Evolutionary conservation across 2,329 filamentous ascomycete genomes (phyloP).

Genomic region (Penicillium janthinellum): DNA sequence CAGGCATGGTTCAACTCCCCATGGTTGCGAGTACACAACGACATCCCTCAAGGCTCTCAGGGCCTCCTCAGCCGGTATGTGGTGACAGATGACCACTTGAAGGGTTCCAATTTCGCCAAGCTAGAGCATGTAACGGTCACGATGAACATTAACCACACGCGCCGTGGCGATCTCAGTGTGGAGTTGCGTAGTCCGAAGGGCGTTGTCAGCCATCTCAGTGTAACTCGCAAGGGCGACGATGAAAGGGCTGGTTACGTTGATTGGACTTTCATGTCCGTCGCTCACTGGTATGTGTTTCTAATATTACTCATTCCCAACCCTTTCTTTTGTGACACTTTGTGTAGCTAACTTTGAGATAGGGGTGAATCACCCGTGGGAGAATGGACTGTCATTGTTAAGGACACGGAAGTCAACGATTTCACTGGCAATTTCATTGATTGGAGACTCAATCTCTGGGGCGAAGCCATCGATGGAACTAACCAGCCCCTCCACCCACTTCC

Average conservation of each 20-base stretch:
- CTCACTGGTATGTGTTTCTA: constrained; percentile 72
- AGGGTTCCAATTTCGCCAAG: constrained; percentile 77
- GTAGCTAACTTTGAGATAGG: constrained; percentile 55
- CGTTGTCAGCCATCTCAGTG: constrained; percentile 80
- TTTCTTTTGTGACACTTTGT: not conserved
- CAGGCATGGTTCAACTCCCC: constrained; percentile 94
- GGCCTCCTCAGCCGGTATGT: constrained; percentile 80
- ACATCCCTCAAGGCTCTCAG: constrained; percentile 79
- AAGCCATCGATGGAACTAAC: constrained; percentile 74
- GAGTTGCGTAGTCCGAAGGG: constrained; percentile 84
- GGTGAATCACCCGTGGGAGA: constrained; percentile 84
- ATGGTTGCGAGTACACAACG: constrained; percentile 85
- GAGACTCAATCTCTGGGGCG: constrained; percentile 93
- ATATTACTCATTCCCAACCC: not conserved
- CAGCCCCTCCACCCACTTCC: constrained; percentile 79
- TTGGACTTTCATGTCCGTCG: constrained; percentile 99
- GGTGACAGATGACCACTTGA: constrained; percentile 78
- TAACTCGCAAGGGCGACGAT: constrained; percentile 69
- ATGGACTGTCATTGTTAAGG: constrained; percentile 90
- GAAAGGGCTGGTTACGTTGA: constrained; percentile 74
- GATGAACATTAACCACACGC: constrained; percentile 90
- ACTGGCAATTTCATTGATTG: constrained; percentile 84
- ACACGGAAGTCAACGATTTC: constrained; percentile 74
- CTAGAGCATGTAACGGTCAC: constrained; percentile 95
- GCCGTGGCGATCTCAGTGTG: constrained; percentile 87